Conservation (phyloP, 108 stramenopile species). For the Cyclotella atomus region DNA sequence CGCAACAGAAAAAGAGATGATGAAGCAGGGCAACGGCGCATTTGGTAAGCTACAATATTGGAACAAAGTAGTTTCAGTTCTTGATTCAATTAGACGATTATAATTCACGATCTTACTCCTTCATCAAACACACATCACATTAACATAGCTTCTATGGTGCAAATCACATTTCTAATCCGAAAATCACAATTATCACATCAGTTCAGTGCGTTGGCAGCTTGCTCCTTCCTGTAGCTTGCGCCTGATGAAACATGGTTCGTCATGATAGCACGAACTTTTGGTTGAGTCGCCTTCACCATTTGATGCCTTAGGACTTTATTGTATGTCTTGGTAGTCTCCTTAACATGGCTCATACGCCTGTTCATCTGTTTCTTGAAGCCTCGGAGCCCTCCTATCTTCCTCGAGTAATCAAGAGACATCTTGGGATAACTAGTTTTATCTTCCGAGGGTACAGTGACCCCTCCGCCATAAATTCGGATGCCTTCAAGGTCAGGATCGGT, state of each 20-base stretch:
- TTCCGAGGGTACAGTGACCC: not conserved
- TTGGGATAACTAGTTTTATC: not conserved
- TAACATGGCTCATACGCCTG: not conserved
- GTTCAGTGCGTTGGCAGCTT: not conserved
- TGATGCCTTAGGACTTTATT: not conserved
- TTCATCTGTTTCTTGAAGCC: not conserved
- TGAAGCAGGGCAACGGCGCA: no score
- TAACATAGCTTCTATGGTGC: not conserved
- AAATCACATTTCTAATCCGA: not conserved
- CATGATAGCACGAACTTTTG: not conserved
- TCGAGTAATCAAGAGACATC: not conserved
- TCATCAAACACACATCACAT: not conserved
- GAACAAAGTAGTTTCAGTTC: no score
- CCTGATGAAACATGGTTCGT: constrained; percentile 1
- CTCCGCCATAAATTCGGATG: not conserved
- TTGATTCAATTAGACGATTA: not conserved
- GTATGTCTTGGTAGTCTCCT: not conserved
- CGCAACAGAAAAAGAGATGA: no score
- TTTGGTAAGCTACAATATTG: no score
- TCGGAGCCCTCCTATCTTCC: not conserved
- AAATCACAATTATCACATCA: not conserved
- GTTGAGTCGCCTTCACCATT: not conserved
- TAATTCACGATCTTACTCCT: not conserved
- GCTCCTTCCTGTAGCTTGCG: not conserved
- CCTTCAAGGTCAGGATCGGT: not conserved